Base-by-base conservation (phyloP, 441 rosid genomes). In the Euphorbia schlechtendalii region DNA sequence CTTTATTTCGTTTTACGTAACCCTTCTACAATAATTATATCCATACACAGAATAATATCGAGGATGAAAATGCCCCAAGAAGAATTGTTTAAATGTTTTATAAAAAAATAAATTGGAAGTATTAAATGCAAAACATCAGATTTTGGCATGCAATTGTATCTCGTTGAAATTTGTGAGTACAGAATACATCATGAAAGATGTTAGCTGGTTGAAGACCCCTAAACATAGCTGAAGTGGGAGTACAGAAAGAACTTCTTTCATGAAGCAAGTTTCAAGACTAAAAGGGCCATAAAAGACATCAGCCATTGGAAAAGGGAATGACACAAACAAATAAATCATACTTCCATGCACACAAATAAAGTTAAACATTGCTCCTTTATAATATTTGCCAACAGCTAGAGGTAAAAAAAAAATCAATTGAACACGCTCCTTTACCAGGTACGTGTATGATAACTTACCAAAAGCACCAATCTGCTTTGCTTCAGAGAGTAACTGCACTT, bases 391-490 rank as follows among this genome's bases (percentile, higher is more conserved):
- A 48, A 48, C 53, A 17, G 11, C 17, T 46, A 4, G 8, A 48
- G 53, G 53, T 21, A 17, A 48, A 48, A 48, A 48, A 22, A 18
- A 17, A 48, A 48, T 48, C 20, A 48, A 48, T 17, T 48, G 21
- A 15, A 15, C 20, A 15, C 22, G 10, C 20, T 49, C 11, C 11
- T 8, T 12, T 20, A 64, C 40, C 49, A 55, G 40, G 57, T 40
- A 40, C 15, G 25, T 9, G 17, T 49, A 49, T 20, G 24, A 1
- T 36, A 66, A 65, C 84, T 81, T 82, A 90, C 99, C 94, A 94
- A 57, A 74, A 94, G 85, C 87, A 87, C 82, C 77, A 84, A 70
- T 71, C 88, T 83, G 79, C 87, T 77, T 43, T 81, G 84, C 75
- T 82, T 82, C 57, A 91, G 77, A 9, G 89, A 83, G 75, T 72